phyloP scores from a whole-genome alignment of 192 early-diverging fungal species.

The Dissophora globulifera region DNA sequence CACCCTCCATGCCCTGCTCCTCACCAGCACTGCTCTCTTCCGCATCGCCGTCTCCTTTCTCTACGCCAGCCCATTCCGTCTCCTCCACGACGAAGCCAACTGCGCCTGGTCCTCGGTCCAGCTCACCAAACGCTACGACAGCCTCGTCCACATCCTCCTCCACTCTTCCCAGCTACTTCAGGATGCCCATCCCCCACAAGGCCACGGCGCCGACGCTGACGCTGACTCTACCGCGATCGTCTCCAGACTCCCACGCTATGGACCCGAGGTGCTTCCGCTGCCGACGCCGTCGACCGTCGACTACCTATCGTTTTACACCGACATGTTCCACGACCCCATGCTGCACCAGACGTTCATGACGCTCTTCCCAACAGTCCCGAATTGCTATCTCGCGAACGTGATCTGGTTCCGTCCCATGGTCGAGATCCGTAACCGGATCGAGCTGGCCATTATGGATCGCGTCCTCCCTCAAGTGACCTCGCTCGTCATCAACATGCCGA shows the following conservation, averaged over 20 bases:
- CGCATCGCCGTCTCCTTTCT: slow-evolving; percentile 41
- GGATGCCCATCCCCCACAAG: neutral
- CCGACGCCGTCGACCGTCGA: slow-evolving; percentile 44
- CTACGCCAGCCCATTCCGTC: slow-evolving; percentile 36
- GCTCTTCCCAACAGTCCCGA: slow-evolving; percentile 44
- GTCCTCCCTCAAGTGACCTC: slow-evolving; percentile 26
- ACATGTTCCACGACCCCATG: slow-evolving; percentile 52
- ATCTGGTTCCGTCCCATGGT: slow-evolving; percentile 49
- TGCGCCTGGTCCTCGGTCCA: slow-evolving; percentile 28
- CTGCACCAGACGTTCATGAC: slow-evolving; percentile 48
- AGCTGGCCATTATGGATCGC: slow-evolving; percentile 37
- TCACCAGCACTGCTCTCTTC: slow-evolving; percentile 24
- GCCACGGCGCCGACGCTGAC: neutral
- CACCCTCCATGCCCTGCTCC: slow-evolving; percentile 31
- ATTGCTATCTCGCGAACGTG: slow-evolving; percentile 42
- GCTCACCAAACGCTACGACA: slow-evolving; percentile 28
- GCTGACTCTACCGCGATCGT: neutral
- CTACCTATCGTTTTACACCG: slow-evolving; percentile 39
- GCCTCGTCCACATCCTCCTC: slow-evolving; percentile 32
- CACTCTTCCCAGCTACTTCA: slow-evolving; percentile 28
- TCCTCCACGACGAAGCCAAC: slow-evolving; percentile 33
- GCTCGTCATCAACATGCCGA: slow-evolving; percentile 20
- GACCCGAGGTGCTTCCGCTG: slow-evolving; percentile 25
- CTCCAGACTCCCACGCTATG: slow-evolving; percentile 23
- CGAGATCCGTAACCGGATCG: slow-evolving; percentile 32